Evolutionary conservation across 306 rosid species (phyloP).

Genomic region (Sesbania bispinosa): DNA sequence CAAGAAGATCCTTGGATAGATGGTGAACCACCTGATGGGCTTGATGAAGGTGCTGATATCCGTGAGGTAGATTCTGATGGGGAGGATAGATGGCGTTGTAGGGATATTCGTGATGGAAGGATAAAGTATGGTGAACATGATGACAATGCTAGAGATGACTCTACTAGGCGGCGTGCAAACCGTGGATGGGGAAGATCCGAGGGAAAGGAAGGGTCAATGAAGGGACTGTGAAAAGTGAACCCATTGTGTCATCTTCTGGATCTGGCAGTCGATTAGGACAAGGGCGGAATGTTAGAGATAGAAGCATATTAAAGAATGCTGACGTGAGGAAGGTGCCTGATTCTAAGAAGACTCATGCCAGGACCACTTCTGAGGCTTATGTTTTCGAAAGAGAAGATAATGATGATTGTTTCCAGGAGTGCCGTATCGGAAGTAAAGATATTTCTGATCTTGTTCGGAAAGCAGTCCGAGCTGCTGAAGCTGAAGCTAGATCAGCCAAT

Average conservation of each 20-base stretch:
- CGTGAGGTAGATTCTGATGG: constrained; percentile 50
- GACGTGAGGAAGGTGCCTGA: constrained; percentile 61
- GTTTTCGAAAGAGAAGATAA: constrained; percentile 66
- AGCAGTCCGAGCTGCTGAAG: constrained; percentile 90
- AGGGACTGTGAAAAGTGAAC: constrained; percentile 67
- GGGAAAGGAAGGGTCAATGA: constrained; percentile 81
- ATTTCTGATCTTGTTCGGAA: constrained; percentile 69
- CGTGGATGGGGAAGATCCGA: constrained; percentile 70
- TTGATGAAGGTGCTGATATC: constrained; percentile 44
- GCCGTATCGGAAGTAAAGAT: constrained; percentile 76
- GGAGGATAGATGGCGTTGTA: constrained; percentile 64
- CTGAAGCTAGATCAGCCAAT: constrained; percentile 88
- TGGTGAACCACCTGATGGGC: constrained; percentile 52
- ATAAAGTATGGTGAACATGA: constrained; percentile 62
- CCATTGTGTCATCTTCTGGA: constrained; percentile 64
- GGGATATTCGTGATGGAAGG: constrained; percentile 69
- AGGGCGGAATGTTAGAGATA: constrained; percentile 65
- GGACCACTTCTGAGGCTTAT: constrained; percentile 41
- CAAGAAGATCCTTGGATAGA: constrained; percentile 62
- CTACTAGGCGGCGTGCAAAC: constrained; percentile 68
- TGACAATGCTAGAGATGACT: constrained; percentile 73
- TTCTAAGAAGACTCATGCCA: constrained; percentile 45
- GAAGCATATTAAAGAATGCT: constrained; percentile 42
- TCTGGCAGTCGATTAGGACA: constrained; percentile 63
- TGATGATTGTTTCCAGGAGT: constrained; percentile 82